phyloP scores from a whole-genome alignment of 352 stramenopile genomes.

The Pythium apleroticum region DNA sequence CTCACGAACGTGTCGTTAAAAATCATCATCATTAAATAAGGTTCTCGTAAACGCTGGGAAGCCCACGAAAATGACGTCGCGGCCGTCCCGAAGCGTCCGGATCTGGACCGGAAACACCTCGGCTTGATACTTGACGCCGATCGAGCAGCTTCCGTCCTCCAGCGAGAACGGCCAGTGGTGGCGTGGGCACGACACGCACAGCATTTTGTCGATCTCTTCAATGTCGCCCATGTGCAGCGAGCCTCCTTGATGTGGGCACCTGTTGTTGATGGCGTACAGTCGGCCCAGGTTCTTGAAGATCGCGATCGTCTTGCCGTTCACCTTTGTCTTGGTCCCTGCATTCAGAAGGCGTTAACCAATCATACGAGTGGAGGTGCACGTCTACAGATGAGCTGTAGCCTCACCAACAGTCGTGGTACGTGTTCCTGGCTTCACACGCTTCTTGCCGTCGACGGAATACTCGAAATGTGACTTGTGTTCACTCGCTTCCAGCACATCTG shows the following conservation, averaged over 20 bases:
- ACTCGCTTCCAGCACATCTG: slow-evolving; percentile 78
- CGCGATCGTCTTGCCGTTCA: slow-evolving; percentile 75
- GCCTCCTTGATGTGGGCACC: slow-evolving; percentile 76
- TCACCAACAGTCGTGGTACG: slow-evolving; percentile 55
- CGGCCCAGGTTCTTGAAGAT: slow-evolving; percentile 76
- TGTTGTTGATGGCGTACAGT: slow-evolving; percentile 78
- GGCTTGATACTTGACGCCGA: slow-evolving; percentile 46
- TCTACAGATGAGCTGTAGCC: not conserved
- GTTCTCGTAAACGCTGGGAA: slow-evolving; percentile 54
- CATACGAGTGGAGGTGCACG: not conserved
- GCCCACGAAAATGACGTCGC: slow-evolving; percentile 61
- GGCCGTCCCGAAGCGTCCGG: slow-evolving; percentile 39
- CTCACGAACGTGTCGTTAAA: slow-evolving; percentile 36
- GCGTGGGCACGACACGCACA: slow-evolving; percentile 74
- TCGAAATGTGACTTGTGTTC: slow-evolving; percentile 71
- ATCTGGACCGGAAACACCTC: slow-evolving; percentile 69
- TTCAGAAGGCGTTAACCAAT: not conserved
- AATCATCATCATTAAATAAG: slow-evolving; percentile 76
- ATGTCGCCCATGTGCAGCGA: slow-evolving; percentile 86
- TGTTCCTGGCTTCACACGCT: slow-evolving; percentile 68
- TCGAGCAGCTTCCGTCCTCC: slow-evolving; percentile 66
- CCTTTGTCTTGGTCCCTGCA: slow-evolving; percentile 51
- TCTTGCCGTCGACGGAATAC: slow-evolving; percentile 70
- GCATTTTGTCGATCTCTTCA: slow-evolving; percentile 71
- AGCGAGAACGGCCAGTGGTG: slow-evolving; percentile 86